These are phyloP conservation scores for Bonia amplexicaulis DNA, from an alignment of 176 grass and related monocot genomes.

Conservation along the genomic window DNA sequence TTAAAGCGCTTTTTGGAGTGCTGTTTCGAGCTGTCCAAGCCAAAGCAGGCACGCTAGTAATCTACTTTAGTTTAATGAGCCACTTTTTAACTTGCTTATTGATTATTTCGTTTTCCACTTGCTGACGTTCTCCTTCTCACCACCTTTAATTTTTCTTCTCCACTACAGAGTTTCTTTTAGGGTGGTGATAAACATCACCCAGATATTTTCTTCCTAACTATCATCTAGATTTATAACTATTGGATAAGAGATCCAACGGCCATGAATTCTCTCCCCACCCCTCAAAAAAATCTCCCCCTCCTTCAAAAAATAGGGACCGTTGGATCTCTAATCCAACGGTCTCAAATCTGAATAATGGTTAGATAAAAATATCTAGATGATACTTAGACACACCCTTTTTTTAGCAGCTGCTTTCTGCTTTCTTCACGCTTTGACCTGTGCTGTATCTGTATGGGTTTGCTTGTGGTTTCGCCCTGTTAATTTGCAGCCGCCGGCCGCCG, in stretches of 20 bases:
- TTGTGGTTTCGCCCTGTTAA: background rate
- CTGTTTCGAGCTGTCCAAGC: slow-evolving; percentile 26
- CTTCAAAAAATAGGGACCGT: too few relatives aligned
- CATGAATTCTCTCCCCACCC: too few relatives aligned
- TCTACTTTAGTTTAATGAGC: background rate
- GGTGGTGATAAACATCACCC: too few relatives aligned
- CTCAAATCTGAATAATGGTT: too few relatives aligned
- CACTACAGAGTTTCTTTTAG: background rate
- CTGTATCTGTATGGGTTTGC: background rate
- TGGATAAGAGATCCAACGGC: too few relatives aligned
- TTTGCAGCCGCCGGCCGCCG: background rate
- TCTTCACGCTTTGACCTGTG: slow-evolving; percentile 27
- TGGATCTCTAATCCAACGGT: too few relatives aligned
- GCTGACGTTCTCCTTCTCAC: background rate
- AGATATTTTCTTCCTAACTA: too few relatives aligned
- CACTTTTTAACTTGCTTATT: background rate
- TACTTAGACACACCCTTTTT: too few relatives aligned
- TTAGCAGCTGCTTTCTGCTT: slow-evolving; percentile 4
- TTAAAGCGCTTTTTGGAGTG: background rate
- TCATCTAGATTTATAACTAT: too few relatives aligned
- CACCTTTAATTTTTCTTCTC: background rate
- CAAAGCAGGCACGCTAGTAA: slow-evolving; percentile 24
- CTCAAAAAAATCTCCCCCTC: too few relatives aligned
- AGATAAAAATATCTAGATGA: too few relatives aligned
- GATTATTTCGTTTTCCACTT: background rate